Base-by-base conservation (phyloP, 2,329 filamentous ascomycete genomes). In the Fusarium napiforme region DNA sequence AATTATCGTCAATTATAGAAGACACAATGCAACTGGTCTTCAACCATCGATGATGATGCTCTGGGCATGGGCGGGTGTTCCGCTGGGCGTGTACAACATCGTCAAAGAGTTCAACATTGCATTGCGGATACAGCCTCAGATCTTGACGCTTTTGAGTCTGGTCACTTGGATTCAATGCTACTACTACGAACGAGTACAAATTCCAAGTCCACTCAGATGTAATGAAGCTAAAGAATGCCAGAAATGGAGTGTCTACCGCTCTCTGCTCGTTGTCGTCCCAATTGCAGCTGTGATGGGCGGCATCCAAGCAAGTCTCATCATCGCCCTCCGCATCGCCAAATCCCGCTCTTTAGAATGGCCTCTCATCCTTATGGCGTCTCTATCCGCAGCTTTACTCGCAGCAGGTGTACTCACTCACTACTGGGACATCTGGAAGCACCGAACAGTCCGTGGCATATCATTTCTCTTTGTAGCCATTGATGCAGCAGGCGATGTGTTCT, bases 1-100 rank as follows among this genome's bases (percentile, higher is more conserved):
- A 78, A 92, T 93, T 55, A 79, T 91, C 39, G 87, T 92, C 75
- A 93, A 93, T 76, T 90, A 91, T 75, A 86, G 88, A 9, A 85
- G 91, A 2, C 90, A 93, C 78, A 86, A 92, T 82, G 90, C 91
- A 2, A 87, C 84, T 2, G 91, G 91, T 1, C 84, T 93, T 0
- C 91, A 93, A 56, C 86, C 89, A 0, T 89, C 89, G 0, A 93
- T 93, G 91, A 93, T 93, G 91, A 87, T 93, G 78, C 84, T 93
- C 5, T 93, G 91, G 87, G 89, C 90, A 0, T 88, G 86, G 82
- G 91, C 91, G 4, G 91, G 91, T 1, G 88, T 93, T 0, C 91
- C 91, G 1, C 83, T 93, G 0, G 92, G 91, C 5, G 83, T 84
- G 9, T 85, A 85, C 74, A 85, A 85, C 66, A 83, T 85, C 40